phyloP scores from a whole-genome alignment of 768 basidiomycete genomes.

The Amanita brunnescens region DNA sequence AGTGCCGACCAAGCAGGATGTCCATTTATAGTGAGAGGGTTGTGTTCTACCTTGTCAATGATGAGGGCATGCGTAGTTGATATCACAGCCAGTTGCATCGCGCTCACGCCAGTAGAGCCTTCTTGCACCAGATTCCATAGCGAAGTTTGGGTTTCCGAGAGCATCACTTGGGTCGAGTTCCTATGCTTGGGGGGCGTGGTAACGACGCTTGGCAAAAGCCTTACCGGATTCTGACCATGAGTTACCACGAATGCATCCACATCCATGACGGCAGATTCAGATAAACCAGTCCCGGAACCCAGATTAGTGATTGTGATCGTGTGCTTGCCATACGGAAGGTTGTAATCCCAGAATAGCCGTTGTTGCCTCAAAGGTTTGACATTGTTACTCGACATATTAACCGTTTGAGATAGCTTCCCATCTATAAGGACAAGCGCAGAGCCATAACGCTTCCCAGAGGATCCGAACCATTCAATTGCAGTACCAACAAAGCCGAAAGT shows the following conservation, averaged over 20 bases:
- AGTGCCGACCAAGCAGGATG: conserved; percentile 80
- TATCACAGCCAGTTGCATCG: conserved; percentile 69
- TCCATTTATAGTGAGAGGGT: conserved; percentile 61
- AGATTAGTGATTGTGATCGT: conserved; percentile 55
- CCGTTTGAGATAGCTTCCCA: conserved; percentile 31
- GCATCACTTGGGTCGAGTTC: neutral
- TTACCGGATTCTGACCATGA: conserved; percentile 20
- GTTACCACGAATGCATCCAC: conserved; percentile 66
- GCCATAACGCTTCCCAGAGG: conserved; percentile 44
- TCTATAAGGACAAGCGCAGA: conserved; percentile 51
- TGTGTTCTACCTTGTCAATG: conserved; percentile 82
- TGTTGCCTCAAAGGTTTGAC: conserved; percentile 39
- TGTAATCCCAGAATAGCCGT: conserved; percentile 53
- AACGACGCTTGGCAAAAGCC: neutral
- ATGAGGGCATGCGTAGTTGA: conserved; percentile 64
- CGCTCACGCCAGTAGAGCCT: conserved; percentile 67
- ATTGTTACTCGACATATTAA: conserved; percentile 36
- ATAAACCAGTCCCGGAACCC: conserved; percentile 30
- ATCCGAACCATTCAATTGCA: conserved; percentile 75
- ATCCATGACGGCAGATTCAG: conserved; percentile 31
- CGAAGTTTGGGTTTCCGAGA: conserved; percentile 1
- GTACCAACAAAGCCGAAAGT: conserved; percentile 62
- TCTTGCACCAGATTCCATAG: conserved; percentile 54
- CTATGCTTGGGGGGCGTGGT: neutral
- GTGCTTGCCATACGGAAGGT: conserved; percentile 44